Conservation (phyloP, 2,329 filamentous ascomycete genomes). For the Piedraia hortae region DNA sequence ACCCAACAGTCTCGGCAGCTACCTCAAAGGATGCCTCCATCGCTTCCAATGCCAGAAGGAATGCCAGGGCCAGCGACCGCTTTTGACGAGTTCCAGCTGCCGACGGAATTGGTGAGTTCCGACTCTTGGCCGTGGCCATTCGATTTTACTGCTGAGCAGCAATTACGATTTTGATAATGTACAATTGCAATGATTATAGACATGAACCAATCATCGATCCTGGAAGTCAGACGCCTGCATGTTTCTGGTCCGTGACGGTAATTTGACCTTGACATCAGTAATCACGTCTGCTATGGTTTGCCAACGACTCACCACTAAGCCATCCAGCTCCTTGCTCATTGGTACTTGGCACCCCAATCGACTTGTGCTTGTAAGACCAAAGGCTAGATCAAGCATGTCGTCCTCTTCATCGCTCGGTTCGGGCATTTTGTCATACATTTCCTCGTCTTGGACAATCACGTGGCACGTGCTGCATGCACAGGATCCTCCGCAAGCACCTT, state of each 20-base stretch:
- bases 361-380: constrained; percentile 65
- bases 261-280: constrained; percentile 16
- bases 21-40: too few species aligned
- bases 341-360: constrained; percentile 69
- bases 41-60: too few species aligned
- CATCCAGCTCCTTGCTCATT: constrained; percentile 78
- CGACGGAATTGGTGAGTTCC: constrained; percentile 2
- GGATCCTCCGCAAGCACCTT: constrained; percentile 80
- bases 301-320: constrained; percentile 33
- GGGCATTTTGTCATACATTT: constrained; percentile 21
- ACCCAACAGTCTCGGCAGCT: too few species aligned
- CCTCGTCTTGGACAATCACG: constrained; percentile 51
- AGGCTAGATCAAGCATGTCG: constrained; percentile 75
- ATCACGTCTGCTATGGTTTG: constrained; percentile 1
- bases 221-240: constrained; percentile 88
- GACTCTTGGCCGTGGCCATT: constrained; percentile 4
- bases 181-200: too few species aligned
- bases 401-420: constrained; percentile 29
- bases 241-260: constrained; percentile 88
- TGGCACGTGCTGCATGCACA: constrained; percentile 88
- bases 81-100: constrained; percentile 4
- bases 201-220: too few species aligned
- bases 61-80: too few species aligned
- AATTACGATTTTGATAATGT: too few species aligned
- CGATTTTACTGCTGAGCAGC: too few species aligned